Evolutionary conservation across 1,284 basidiomycete genomes (phyloP).

Genomic region (Malassezia restricta): DNA sequence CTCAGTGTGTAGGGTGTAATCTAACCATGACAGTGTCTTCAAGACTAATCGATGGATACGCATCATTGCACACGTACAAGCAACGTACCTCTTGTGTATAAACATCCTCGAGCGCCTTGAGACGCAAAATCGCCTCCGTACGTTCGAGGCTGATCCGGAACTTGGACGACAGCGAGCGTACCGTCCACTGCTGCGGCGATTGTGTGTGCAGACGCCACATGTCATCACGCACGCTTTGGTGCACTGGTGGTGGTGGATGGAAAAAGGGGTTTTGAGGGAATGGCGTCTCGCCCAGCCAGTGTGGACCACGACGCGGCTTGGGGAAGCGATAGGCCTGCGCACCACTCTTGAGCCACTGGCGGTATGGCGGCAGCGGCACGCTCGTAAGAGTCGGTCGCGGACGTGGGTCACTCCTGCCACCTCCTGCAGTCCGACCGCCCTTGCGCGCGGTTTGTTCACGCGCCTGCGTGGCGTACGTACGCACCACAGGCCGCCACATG

Average conservation of each 20-base stretch:
- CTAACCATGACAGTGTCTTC: conserved; percentile 27
- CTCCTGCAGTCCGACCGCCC: background rate
- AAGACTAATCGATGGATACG: conserved; percentile 41
- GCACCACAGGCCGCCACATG: background rate
- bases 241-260: conserved; percentile 34
- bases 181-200: conserved; percentile 29
- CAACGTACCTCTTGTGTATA: conserved; percentile 30
- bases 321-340: conserved; percentile 30
- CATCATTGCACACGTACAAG: conserved; percentile 17
- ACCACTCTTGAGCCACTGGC: conserved; percentile 30
- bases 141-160: conserved; percentile 32
- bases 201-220: conserved; percentile 35
- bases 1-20: conserved; percentile 1
- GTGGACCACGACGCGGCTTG: conserved; percentile 30
- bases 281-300: conserved; percentile 40
- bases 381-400: conserved; percentile 1
- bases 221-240: conserved; percentile 28
- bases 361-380: conserved; percentile 25
- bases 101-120: conserved; percentile 40
- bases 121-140: conserved; percentile 33
- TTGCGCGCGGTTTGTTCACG: background rate
- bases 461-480: background rate
- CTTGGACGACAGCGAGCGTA: conserved; percentile 32
- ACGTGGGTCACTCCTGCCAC: background rate
- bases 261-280: conserved; percentile 44